A percentile compares a stretch with the other conserved stretches of the same genome.
phyloP scores from a whole-genome alignment of 2,329 filamentous ascomycete species.

The Alternaria triticina region DNA sequence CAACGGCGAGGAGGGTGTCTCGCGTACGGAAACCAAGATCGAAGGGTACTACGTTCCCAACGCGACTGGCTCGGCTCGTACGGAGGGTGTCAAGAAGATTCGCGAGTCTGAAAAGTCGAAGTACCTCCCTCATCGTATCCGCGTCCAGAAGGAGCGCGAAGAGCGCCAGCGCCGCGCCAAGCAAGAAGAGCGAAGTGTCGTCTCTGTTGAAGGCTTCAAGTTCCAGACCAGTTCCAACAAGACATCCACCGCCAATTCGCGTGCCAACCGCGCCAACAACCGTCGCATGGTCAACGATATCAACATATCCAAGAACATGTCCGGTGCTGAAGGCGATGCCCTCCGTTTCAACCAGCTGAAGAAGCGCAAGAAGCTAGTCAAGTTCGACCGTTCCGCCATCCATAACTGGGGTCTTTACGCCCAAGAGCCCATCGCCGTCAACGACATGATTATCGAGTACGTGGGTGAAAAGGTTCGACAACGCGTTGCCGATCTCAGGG shows the following conservation, averaged over 20 bases:
- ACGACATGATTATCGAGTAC: slow-evolving; percentile 99
- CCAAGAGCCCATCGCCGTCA: slow-evolving; percentile 94
- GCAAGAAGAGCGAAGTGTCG: slow-evolving; percentile 59
- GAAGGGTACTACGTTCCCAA: slow-evolving; percentile 84
- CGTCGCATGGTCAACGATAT: slow-evolving; percentile 93
- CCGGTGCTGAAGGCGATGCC: slow-evolving; percentile 79
- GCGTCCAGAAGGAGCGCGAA: slow-evolving; percentile 88
- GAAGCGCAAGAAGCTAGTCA: slow-evolving; percentile 99
- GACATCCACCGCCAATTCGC: slow-evolving; percentile 85
- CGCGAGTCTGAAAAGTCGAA: slow-evolving; percentile 97
- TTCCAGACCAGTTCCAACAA: slow-evolving; percentile 75
- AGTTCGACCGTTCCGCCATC: slow-evolving; percentile 95
- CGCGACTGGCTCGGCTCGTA: slow-evolving; percentile 81
- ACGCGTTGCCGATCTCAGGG: slow-evolving; percentile 94
- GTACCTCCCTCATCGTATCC: slow-evolving; percentile 96
- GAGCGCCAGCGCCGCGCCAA: slow-evolving; percentile 81
- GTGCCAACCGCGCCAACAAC: slow-evolving; percentile 94
- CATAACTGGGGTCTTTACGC: slow-evolving; percentile 99
- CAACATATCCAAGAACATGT: slow-evolving; percentile 83
- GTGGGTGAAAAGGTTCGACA: slow-evolving; percentile 97
- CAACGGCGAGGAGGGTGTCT: slow-evolving; percentile 61
- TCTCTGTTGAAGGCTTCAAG: slow-evolving; percentile 55
- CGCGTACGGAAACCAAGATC: slow-evolving; percentile 61
- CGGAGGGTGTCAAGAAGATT: slow-evolving; percentile 94
- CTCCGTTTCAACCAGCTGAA: slow-evolving; percentile 98